Evolutionary conservation across 768 basidiomycete genomes (phyloP).

Genomic region (Lentinula guzmanii): DNA sequence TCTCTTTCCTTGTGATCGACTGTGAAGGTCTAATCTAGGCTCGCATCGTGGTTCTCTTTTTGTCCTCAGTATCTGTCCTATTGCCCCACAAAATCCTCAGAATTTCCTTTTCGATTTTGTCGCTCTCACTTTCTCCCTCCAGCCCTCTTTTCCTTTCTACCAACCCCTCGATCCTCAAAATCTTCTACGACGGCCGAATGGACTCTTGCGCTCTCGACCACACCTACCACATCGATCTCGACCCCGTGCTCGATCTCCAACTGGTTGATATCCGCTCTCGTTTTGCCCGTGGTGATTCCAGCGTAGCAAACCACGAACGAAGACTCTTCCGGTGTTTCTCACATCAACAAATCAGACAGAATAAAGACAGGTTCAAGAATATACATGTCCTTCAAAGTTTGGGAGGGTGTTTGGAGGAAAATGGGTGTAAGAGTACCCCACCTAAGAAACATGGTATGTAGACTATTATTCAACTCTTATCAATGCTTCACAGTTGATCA

Average conservation of each 20-base stretch:
- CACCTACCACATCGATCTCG: slow-evolving; percentile 20
- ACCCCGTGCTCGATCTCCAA: slow-evolving; percentile 33
- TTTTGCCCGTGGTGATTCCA: slow-evolving; percentile 15
- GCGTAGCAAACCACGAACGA: slow-evolving; percentile 16
- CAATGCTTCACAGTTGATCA: slow-evolving; percentile 3
- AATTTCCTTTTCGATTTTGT: slow-evolving; percentile 32
- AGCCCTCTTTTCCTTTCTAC: slow-evolving; percentile 22
- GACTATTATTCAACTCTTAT: not conserved
- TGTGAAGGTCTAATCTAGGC: slow-evolving; percentile 34
- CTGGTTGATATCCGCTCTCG: slow-evolving; percentile 31
- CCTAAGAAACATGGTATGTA: not conserved
- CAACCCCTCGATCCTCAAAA: slow-evolving; percentile 23
- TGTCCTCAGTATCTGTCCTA: slow-evolving; percentile 24
- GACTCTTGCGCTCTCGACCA: slow-evolving; percentile 30
- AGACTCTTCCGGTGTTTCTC: not conserved
- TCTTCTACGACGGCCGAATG: slow-evolving; percentile 38
- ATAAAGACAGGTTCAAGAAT: not conserved
- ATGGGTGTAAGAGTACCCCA: not conserved
- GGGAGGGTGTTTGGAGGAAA: not conserved
- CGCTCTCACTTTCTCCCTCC: slow-evolving; percentile 14
- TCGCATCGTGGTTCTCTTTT: slow-evolving; percentile 22
- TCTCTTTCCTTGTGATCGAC: slow-evolving; percentile 23
- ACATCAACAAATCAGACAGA: not conserved
- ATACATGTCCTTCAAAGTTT: not conserved
- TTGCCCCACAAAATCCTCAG: slow-evolving; percentile 14